Conservation (phyloP, 805 yeast genomes). For the Lipomyces orientalis region DNA sequence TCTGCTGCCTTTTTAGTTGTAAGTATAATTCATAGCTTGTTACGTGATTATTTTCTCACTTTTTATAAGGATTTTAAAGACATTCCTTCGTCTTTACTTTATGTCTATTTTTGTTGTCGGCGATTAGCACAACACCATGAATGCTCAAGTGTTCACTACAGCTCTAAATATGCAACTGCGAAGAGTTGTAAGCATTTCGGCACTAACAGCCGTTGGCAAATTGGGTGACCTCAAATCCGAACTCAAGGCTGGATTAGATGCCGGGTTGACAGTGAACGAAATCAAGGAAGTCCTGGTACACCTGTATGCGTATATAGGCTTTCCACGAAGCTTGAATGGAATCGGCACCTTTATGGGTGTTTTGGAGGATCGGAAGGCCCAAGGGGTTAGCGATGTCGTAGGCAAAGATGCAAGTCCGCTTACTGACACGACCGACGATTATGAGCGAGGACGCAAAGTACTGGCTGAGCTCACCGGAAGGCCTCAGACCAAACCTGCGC, state of each 20-base stretch:
- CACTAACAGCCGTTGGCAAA: constrained; percentile 2
- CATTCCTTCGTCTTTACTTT: not conserved
- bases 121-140: not conserved
- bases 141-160: constrained; percentile 3
- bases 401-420: constrained; percentile 8
- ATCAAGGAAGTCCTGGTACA: constrained; percentile 8
- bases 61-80: not conserved
- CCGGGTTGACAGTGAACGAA: constrained; percentile 7
- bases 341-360: not conserved
- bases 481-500: constrained; percentile 2
- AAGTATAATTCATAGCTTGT: too few species aligned
- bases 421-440: constrained; percentile 3
- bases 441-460: constrained; percentile 2
- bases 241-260: constrained; percentile 10
- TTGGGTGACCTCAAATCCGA: not conserved
- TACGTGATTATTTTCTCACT: not conserved
- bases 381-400: not conserved
- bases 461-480: not conserved
- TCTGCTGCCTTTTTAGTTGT: too few species aligned
- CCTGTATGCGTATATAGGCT: not conserved
- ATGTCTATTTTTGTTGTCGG: not conserved
- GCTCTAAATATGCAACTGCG: not conserved
- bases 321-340: constrained; percentile 7
- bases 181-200: constrained; percentile 1
- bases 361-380: constrained; percentile 1